Conservation (phyloP, 306 rosid genomes). For the Cucumis hystrix region DNA sequence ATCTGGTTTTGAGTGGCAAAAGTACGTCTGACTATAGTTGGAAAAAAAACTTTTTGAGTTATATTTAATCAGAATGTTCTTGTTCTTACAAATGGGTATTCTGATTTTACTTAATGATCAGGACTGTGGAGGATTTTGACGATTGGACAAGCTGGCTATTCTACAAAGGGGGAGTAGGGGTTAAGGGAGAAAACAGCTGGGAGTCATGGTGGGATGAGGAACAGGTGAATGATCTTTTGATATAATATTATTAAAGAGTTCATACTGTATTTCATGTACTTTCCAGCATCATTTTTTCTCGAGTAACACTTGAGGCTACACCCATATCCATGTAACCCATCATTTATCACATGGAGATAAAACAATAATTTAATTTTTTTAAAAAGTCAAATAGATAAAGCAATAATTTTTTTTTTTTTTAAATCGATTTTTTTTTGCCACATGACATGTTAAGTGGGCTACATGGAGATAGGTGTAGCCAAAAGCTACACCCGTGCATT, state of each 20-base stretch:
- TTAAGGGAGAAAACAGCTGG: constrained; percentile 96
- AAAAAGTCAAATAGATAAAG: too few relatives aligned
- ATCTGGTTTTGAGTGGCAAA: constrained; percentile 98
- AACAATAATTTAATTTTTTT: too few relatives aligned
- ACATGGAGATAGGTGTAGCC: too few relatives aligned
- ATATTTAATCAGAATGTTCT: not conserved
- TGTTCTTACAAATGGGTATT: not conserved
- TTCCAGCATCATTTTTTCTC: not conserved
- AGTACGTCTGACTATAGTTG: constrained; percentile 37
- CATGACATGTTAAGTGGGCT: too few relatives aligned
- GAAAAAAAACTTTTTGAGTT: not conserved
- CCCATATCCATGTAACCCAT: too few relatives aligned
- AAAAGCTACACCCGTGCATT: too few relatives aligned
- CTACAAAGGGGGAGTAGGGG: constrained; percentile 95
- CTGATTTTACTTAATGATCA: constrained; percentile 25
- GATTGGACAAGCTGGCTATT: constrained; percentile 99
- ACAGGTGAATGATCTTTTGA: constrained; percentile 33
- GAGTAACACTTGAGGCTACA: too few relatives aligned
- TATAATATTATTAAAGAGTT: not conserved
- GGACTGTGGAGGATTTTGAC: constrained; percentile 98
- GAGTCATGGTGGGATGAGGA: constrained; percentile 99
- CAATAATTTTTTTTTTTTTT: too few relatives aligned
- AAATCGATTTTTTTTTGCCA: too few relatives aligned
- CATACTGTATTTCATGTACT: not conserved
- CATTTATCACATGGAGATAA: too few relatives aligned